These are phyloP conservation scores for Aspergillus sclerotioniger DNA, from an alignment of 495 filamentous ascomycete species.

Conservation along the genomic window DNA sequence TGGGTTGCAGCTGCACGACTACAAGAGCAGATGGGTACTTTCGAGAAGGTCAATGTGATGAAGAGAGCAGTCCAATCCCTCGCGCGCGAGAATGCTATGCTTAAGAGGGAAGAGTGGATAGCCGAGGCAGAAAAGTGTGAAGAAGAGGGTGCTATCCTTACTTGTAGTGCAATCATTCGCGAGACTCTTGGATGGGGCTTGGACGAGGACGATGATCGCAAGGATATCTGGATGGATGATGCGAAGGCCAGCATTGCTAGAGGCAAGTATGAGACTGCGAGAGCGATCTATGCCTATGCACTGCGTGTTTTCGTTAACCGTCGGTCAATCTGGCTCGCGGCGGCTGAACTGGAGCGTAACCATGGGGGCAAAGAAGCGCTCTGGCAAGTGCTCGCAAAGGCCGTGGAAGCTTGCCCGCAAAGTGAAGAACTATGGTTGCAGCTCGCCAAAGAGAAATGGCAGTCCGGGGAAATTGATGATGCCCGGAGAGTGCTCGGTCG, in stretches of 20 bases:
- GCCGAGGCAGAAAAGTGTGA: conserved; percentile 92
- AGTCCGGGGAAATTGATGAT: conserved; percentile 78
- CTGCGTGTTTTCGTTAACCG: conserved; percentile 82
- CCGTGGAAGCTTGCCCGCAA: conserved; percentile 87
- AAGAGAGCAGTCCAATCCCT: conserved; percentile 89
- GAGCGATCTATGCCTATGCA: conserved; percentile 90
- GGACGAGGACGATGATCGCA: conserved; percentile 95
- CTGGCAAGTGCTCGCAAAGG: conserved; percentile 84
- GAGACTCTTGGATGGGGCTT: conserved; percentile 92
- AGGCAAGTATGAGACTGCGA: conserved; percentile 81
- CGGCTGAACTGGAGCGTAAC: conserved; percentile 85
- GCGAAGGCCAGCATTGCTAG: conserved; percentile 73
- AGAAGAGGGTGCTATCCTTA: conserved; percentile 82
- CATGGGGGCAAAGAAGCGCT: conserved; percentile 83
- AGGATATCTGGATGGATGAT: conserved; percentile 93
- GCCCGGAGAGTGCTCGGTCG: conserved; percentile 77
- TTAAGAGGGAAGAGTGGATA: conserved; percentile 96
- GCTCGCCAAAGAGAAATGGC: conserved; percentile 91
- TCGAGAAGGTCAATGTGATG: conserved; percentile 82
- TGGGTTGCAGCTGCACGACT: conserved; percentile 94
- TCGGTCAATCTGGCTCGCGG: conserved; percentile 80
- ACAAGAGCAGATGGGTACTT: conserved; percentile 83
- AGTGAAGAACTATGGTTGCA: conserved; percentile 94
- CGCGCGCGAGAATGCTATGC: conserved; percentile 88
- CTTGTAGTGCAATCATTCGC: conserved; percentile 81